phyloP scores from a whole-genome alignment of 140 eudicot genomes.

The Erigeron philadelphicus region DNA sequence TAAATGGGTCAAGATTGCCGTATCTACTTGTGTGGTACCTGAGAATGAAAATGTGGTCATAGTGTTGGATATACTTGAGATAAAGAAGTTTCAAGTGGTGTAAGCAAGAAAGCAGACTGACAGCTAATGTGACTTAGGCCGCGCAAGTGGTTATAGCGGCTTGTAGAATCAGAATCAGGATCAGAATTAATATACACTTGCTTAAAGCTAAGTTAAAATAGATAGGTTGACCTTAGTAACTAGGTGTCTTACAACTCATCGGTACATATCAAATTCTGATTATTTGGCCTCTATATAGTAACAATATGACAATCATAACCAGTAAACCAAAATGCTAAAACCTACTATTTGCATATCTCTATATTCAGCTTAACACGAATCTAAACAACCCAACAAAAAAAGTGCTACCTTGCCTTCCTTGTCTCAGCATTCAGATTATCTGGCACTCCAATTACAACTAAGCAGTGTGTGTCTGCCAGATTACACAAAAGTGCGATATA shows the following conservation, averaged over 20 bases:
- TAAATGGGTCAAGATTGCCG: too few relatives aligned
- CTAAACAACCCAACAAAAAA: not conserved
- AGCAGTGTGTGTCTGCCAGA: conserved; percentile 67
- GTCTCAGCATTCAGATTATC: conserved; percentile 59
- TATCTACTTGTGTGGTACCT: too few relatives aligned
- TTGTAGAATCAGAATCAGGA: too few relatives aligned
- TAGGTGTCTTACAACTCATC: not conserved
- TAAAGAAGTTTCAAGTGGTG: too few relatives aligned
- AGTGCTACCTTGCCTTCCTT: conserved; percentile 72
- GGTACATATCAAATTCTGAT: not conserved
- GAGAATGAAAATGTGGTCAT: too few relatives aligned
- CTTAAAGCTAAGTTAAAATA: too few relatives aligned
- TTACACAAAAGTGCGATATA: conserved; percentile 14
- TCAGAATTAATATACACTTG: too few relatives aligned
- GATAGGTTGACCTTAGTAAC: not conserved
- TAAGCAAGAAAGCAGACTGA: too few relatives aligned
- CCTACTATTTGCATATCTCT: not conserved
- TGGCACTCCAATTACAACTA: conserved; percentile 60
- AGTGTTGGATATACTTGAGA: too few relatives aligned
- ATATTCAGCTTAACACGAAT: not conserved
- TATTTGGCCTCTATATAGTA: not conserved
- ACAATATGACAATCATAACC: not conserved
- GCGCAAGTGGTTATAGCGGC: too few relatives aligned
- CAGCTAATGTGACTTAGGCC: too few relatives aligned
- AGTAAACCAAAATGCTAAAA: not conserved